Percentiles rank a stretch among this genome's conserved stretches.
Conservation (phyloP, 768 basidiomycete genomes). For the Lyophyllum decastes region DNA sequence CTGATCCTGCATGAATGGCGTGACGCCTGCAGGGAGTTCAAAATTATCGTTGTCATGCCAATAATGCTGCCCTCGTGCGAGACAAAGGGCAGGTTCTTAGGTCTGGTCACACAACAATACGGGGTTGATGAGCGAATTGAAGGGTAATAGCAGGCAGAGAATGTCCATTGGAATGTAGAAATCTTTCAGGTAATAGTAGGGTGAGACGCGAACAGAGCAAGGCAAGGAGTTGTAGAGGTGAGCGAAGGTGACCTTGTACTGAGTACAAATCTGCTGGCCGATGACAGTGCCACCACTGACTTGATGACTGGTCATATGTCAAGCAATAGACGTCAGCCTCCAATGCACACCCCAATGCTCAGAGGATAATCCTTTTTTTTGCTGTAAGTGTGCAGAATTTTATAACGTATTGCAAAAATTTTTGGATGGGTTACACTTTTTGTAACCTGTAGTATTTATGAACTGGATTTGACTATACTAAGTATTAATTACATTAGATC, state of each 20-base stretch:
- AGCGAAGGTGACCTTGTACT: slow-evolving; percentile 99
- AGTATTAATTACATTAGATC: too few relatives aligned
- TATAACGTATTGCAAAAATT: too few relatives aligned
- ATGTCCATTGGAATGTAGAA: slow-evolving; percentile 99
- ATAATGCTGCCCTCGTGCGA: slow-evolving; percentile 92
- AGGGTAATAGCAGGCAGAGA: slow-evolving; percentile 99
- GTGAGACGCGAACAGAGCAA: slow-evolving; percentile 90
- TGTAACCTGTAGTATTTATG: too few relatives aligned
- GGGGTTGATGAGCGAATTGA: slow-evolving; percentile 97
- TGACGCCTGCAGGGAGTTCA: slow-evolving; percentile 73
- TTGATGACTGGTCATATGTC: too few relatives aligned
- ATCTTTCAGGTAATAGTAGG: slow-evolving; percentile 93
- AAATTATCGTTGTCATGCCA: slow-evolving; percentile 93
- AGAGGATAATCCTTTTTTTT: too few relatives aligned
- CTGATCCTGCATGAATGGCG: slow-evolving; percentile 80
- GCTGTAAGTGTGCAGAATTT: too few relatives aligned
- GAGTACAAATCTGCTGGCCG: slow-evolving; percentile 96
- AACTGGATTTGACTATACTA: too few relatives aligned
- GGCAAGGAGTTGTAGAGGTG: slow-evolving; percentile 98
- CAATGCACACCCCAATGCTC: too few relatives aligned
- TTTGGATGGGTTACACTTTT: too few relatives aligned
- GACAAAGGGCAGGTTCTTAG: slow-evolving; percentile 81
- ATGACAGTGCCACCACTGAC: too few relatives aligned
- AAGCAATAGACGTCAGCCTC: too few relatives aligned
- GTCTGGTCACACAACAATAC: slow-evolving; percentile 87